Percentiles rank a stretch among this genome's conserved stretches.
Evolutionary conservation across 2,329 filamentous ascomycete species (phyloP).

Genomic region (Dothidotthia symphoricarpi): DNA sequence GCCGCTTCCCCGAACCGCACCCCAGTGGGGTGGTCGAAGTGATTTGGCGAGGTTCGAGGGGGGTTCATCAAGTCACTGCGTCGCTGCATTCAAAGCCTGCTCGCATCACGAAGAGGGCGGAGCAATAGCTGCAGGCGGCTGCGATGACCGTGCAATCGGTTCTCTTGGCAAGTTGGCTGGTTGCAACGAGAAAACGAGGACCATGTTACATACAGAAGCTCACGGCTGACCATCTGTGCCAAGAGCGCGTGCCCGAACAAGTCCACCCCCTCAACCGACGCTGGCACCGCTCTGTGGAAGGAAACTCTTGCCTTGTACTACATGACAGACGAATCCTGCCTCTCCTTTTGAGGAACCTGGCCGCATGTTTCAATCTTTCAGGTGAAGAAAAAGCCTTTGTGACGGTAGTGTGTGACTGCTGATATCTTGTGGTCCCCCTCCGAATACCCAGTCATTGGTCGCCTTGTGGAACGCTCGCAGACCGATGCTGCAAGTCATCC

Average conservation of each 20-base stretch:
- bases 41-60: slow-evolving; percentile 1
- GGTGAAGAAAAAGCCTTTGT: slow-evolving; percentile 26
- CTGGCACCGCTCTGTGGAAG: slow-evolving; percentile 31
- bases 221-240: slow-evolving; percentile 22
- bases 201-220: slow-evolving; percentile 36
- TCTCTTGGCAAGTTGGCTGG: slow-evolving; percentile 18
- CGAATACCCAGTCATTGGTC: slow-evolving; percentile 34
- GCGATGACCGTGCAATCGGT: slow-evolving; percentile 30
- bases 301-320: slow-evolving; percentile 34
- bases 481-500: slow-evolving; percentile 41
- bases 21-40: slow-evolving; percentile 5
- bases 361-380: slow-evolving; percentile 40
- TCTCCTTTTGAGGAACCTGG: slow-evolving; percentile 20
- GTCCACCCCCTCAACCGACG: slow-evolving; percentile 29
- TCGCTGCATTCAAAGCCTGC: slow-evolving; percentile 18
- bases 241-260: slow-evolving; percentile 34
- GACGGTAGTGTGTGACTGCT: slow-evolving; percentile 36
- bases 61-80: slow-evolving; percentile 16
- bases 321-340: slow-evolving; percentile 25
- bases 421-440: slow-evolving; percentile 27
- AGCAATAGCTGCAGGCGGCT: slow-evolving; percentile 23
- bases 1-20: slow-evolving; percentile 33
- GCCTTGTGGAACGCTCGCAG: slow-evolving; percentile 31
- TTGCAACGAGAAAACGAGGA: slow-evolving; percentile 36
- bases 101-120: slow-evolving; percentile 20